Evolutionary conservation across 2,329 filamentous ascomycete genomes (phyloP).

Genomic region (Tolypocladium endophyticum): DNA sequence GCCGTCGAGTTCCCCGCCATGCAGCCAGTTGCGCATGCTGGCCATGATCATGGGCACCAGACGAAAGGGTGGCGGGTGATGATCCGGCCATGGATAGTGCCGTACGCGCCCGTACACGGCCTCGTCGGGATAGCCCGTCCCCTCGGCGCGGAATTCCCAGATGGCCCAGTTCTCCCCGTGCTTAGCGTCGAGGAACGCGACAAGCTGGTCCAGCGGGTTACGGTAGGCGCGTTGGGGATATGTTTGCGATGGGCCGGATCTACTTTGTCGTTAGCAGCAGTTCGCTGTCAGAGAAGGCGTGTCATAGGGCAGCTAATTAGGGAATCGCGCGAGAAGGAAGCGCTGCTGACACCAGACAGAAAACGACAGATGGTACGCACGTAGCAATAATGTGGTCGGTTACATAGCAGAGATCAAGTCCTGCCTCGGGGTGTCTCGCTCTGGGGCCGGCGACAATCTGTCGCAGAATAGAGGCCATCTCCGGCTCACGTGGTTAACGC

Average conservation of each 20-base stretch:
- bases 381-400: constrained; percentile 65
- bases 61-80: constrained; percentile 89
- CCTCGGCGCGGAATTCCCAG: constrained; percentile 96
- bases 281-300: neutral
- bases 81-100: constrained; percentile 94
- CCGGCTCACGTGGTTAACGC: neutral
- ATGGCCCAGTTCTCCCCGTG: constrained; percentile 84
- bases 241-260: constrained; percentile 79
- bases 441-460: constrained; percentile 87
- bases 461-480: constrained; percentile 67
- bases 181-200: constrained; percentile 76
- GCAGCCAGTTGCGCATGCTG: constrained; percentile 84
- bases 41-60: constrained; percentile 83
- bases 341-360: neutral
- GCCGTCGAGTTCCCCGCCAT: constrained; percentile 33
- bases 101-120: constrained; percentile 77
- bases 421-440: constrained; percentile 72
- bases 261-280: constrained; percentile 23
- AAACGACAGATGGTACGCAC: constrained; percentile 23
- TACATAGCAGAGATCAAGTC: constrained; percentile 91
- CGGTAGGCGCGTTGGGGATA: constrained; percentile 90
- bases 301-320: neutral
- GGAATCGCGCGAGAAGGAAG: neutral
- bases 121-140: constrained; percentile 86
- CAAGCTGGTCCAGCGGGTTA: constrained; percentile 79